These are phyloP conservation scores for Colletotrichum costaricense DNA, from an alignment of 2,329 filamentous ascomycete species.

Conservation along the genomic window DNA sequence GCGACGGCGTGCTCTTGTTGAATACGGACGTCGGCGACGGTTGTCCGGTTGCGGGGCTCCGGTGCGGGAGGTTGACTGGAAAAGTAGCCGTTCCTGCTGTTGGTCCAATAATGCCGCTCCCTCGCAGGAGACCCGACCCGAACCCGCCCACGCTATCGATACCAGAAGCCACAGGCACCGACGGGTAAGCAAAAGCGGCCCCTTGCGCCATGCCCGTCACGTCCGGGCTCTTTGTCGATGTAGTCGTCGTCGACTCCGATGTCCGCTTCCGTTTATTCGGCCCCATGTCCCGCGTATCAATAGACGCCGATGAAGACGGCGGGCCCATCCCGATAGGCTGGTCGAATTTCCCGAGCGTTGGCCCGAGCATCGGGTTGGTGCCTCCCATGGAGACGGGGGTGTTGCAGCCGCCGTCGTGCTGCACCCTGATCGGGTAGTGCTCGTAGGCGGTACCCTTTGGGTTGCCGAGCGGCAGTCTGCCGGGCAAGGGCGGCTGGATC, in stretches of 20 bases:
- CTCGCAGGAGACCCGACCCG: slow-evolving; percentile 13
- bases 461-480: slow-evolving; percentile 53
- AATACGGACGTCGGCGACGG: slow-evolving; percentile 17
- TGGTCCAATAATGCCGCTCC: slow-evolving; percentile 5
- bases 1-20: slow-evolving; percentile 26
- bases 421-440: neutral
- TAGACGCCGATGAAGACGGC: neutral
- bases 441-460: slow-evolving; percentile 32
- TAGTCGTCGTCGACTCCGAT: slow-evolving; percentile 8
- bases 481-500: slow-evolving; percentile 55
- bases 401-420: neutral
- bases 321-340: neutral
- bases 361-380: too few species aligned
- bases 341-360: neutral
- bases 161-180: neutral
- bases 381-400: neutral
- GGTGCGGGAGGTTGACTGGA: slow-evolving; percentile 22
- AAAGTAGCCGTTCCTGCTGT: neutral
- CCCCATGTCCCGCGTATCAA: neutral
- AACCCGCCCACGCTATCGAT: slow-evolving; percentile 6
- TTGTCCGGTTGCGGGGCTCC: slow-evolving; percentile 1
- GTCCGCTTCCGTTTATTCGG: slow-evolving; percentile 39
- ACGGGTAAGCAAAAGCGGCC: neutral
- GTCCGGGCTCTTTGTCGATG: neutral
- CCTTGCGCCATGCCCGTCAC: neutral